Evolutionary conservation across 208 protist genomes (phyloP).

Genomic region (Balamuthia mandrillaris): DNA sequence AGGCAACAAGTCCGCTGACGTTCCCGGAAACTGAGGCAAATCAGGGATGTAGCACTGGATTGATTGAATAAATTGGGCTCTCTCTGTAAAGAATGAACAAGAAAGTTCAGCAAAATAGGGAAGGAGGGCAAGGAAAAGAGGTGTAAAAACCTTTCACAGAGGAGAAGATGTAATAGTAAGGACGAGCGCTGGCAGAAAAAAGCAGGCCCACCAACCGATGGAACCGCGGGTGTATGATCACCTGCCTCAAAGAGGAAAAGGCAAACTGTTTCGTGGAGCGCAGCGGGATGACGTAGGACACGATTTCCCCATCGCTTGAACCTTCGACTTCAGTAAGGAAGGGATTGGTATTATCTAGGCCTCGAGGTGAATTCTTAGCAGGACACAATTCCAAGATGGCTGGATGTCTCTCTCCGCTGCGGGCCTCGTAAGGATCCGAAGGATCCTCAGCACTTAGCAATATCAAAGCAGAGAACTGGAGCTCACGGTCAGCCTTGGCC

Average conservation of each 20-base stretch:
- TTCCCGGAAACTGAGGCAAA: too few relatives aligned
- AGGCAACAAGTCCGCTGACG: too few relatives aligned
- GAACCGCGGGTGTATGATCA: background rate
- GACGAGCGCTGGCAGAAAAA: background rate
- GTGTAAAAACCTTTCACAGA: background rate
- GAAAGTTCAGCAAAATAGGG: background rate
- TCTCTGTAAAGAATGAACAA: background rate
- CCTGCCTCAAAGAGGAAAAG: background rate
- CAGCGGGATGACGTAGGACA: background rate
- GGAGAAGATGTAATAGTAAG: conserved; percentile 37
- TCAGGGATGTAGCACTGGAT: too few relatives aligned
- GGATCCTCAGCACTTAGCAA: background rate
- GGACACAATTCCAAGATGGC: background rate
- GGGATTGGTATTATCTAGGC: too few relatives aligned
- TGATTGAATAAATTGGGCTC: conserved; percentile 33
- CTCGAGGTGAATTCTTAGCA: too few relatives aligned
- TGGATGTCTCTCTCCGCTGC: background rate
- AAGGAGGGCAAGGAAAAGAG: background rate
- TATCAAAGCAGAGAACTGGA: background rate
- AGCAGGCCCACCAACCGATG: background rate
- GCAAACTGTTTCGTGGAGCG: background rate
- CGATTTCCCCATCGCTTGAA: background rate
- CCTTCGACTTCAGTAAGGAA: too few relatives aligned
- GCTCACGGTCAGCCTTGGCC: too few relatives aligned
- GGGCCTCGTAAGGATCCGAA: background rate